Evolutionary conservation across 2,329 filamentous ascomycete genomes (phyloP), one percentile per base, ranked within the genome.

Genomic region (Gremmenia infestans): DNA sequence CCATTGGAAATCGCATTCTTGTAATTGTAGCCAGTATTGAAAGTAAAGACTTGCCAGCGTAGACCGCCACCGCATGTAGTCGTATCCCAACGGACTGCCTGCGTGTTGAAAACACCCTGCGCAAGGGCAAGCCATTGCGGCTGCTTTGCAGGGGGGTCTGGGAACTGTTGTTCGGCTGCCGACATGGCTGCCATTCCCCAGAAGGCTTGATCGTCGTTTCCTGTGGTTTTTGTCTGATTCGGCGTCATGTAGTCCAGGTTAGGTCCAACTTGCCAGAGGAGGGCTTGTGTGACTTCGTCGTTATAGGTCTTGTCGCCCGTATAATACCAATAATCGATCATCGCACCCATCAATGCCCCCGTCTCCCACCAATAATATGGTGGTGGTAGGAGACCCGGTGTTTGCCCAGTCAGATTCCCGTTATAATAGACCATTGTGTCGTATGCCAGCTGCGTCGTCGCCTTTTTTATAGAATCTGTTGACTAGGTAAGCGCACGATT

Each of bases 291-390:
- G 15, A 83, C 81, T 43, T 89, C 73, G 15, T 84, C 74, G 68
- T 91, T 91, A 73, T 88, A 94, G 36, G 79, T 78, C 4, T 78
- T 73, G 67, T 93, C 88, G 19, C 85, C 85, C 0, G 89, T 93
- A 69, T 90, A 89, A 68, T 86, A 88, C 88, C 89, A 95, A 70
- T 94, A 94, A 66, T 94, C 88, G 52, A 95, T 78, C 60, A 94
- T 74, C 2, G 86, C 77, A 22, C 81, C 82, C 72, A 85, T 78
- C 76, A 92, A 83, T 55, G 87, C 87, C 52, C 88, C 88, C 11
- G 91, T 80, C 63, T 81, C 78, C 79, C 79, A 81, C 78, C 78
- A 82, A 64, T 79, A 80, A 63, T 80, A 80, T 17, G 80, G 80
- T 15, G 69, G 67, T 2, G 77, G 77, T n/a, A 81, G 73, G 54